Evolutionary conservation across 2,329 filamentous ascomycete genomes (phyloP).

Genomic region (Cladosporium cucumerinum): DNA sequence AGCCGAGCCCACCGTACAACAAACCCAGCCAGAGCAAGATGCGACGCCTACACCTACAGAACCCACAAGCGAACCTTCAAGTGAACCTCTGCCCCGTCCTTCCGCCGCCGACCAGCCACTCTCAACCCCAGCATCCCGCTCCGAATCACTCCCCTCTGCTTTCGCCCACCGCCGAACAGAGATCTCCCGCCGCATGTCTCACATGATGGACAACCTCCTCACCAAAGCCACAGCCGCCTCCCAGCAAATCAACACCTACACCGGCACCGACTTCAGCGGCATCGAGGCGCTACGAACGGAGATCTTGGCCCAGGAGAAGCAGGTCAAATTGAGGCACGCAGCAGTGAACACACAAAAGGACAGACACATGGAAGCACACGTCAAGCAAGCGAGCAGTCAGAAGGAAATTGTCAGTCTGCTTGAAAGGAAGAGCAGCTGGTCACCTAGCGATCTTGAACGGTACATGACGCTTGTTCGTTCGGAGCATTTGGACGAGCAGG

Average conservation of each 20-base stretch:
- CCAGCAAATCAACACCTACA: slow-evolving; percentile 87
- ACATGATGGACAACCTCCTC: slow-evolving; percentile 85
- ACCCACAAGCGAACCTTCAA: background rate
- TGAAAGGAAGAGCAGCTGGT: slow-evolving; percentile 92
- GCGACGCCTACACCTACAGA: background rate
- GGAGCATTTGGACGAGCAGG: slow-evolving; percentile 89
- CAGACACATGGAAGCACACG: slow-evolving; percentile 78
- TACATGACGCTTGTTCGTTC: slow-evolving; percentile 90
- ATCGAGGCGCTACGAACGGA: slow-evolving; percentile 81
- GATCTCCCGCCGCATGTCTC: slow-evolving; percentile 59
- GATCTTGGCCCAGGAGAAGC: slow-evolving; percentile 64
- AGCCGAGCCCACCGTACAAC: background rate
- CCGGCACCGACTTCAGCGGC: slow-evolving; percentile 77
- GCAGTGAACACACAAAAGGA: slow-evolving; percentile 69
- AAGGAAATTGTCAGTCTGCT: slow-evolving; percentile 93
- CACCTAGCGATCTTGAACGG: slow-evolving; percentile 79
- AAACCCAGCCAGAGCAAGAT: slow-evolving; percentile 2
- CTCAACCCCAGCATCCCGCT: slow-evolving; percentile 18
- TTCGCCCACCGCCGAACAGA: slow-evolving; percentile 54
- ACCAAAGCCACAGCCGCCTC: slow-evolving; percentile 79
- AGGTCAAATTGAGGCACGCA: slow-evolving; percentile 57
- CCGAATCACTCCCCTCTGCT: slow-evolving; percentile 50
- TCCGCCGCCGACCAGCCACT: slow-evolving; percentile 7
- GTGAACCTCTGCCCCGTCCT: background rate
- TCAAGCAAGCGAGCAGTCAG: slow-evolving; percentile 80